Base-by-base conservation (phyloP, 108 stramenopile genomes). In the Nitzschia sp. region DNA sequence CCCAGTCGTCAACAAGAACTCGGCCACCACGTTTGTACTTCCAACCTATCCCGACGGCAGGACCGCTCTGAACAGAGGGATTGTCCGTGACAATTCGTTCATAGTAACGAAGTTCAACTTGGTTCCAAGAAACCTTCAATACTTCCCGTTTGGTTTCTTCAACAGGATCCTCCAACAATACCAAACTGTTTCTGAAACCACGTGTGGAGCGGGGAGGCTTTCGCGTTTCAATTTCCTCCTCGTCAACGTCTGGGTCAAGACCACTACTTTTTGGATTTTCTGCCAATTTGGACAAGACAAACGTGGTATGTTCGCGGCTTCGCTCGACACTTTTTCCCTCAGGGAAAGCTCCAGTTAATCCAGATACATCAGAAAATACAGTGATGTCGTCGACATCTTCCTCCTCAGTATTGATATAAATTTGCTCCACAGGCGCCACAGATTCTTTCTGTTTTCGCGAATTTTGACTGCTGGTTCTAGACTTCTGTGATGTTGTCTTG, bases 21-120 rank as follows among this genome's bases (percentile, higher is more conserved):
- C 57, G 39, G 0, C 55, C 64, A 29, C 59, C 72, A 0, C 57
- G 44, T 26, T 65, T 58, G 50, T 73, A 73, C 21, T 21, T 57
- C 72, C 72, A 73, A 26, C 72, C 72, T 40, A 73, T 57, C 1
- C 64, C 64, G 44, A 71, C 41, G 17, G 61, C 53, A 8, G 61
- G 25, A 2, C 70, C 70, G 26, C 52, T 63, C 10, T 39, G 37
- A 10, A 71, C 70, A 14, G 70, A 40, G n/a, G 87, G 87, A 65
- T 88, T 85, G 40, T 85, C 84, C 11, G 79, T 71, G 14, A 76
- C 41, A 40, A 65, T 71, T 3, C 77, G 73, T 46, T 70, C 80
- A 54, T 84, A 84, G 39, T 76, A 70, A 10, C 83, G 73, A 0
- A 84, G 48, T 42, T 79, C 69, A 3, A 84, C 80, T 43, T 22